Evolutionary conservation across 148 eudicot genomes (phyloP).

Genomic region (Tetragonia tetragonoides): DNA sequence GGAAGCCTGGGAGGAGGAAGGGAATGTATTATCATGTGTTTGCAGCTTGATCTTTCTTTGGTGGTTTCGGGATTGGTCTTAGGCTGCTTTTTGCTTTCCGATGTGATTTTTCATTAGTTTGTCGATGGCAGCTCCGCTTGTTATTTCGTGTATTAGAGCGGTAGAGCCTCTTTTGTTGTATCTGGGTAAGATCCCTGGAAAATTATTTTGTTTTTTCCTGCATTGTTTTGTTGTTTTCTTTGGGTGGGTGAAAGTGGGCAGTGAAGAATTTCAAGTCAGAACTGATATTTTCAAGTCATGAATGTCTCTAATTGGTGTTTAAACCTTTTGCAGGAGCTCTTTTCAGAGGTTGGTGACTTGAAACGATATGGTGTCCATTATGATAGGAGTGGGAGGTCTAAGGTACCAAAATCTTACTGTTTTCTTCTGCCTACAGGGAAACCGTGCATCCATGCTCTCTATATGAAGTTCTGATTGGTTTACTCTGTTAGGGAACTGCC

Average conservation of each 20-base stretch:
- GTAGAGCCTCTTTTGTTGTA: background rate
- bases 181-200: too few relatives aligned
- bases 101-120: background rate
- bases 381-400: slow-evolving; percentile 79
- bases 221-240: too few relatives aligned
- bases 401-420: slow-evolving; percentile 40
- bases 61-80: background rate
- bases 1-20: too few relatives aligned
- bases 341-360: slow-evolving; percentile 77
- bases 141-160: background rate
- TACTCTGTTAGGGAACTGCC: slow-evolving; percentile 68
- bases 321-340: slow-evolving; percentile 58
- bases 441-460: background rate
- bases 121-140: background rate
- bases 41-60: background rate
- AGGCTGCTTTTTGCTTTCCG: background rate
- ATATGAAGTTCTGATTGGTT: background rate
- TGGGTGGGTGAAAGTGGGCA: background rate
- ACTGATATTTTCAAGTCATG: background rate
- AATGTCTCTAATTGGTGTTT: background rate
- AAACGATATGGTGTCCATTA: slow-evolving; percentile 66
- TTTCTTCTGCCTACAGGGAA: background rate
- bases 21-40: too few relatives aligned
- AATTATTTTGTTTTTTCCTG: too few relatives aligned
- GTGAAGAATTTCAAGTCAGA: background rate